Evolutionary conservation across 768 basidiomycete species (phyloP), one percentile per base, ranked within the genome.

Genomic region (Rossbeevera mucosa): DNA sequence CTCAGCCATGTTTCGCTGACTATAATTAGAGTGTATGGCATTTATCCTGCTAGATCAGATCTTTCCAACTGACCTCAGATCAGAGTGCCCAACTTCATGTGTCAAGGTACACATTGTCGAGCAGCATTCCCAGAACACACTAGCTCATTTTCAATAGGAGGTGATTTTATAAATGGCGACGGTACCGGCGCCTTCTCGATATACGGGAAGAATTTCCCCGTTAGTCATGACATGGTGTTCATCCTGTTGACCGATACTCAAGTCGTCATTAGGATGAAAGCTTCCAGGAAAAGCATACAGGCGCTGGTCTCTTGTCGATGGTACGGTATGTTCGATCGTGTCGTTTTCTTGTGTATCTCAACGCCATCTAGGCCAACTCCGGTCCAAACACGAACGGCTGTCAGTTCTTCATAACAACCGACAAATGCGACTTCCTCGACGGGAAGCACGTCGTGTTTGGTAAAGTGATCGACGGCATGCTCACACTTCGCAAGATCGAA

Each of bases 401-500:
- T 68, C 93, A 92, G 82, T 99, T 98, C 76, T 99, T 99, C 77
- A 86, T 99, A 65, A 99, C 96, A 0, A 94, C 91, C 2, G 91
- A 84, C 8, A 88, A 90, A 59, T 95, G 94, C 57, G 91, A 94
- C 56, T 98, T 98, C 71, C 80, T 99, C 41, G 94, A 99, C 65
- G 91, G 84, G 58, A 92, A 94, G 68, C 93, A 95, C 65, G 88
- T 94, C 59, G 92, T 94, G 2, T 96, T 96, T 61, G 93, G 93
- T 6, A 85, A 80, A 58, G 88, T 95, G 30, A 81, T 91, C 56
- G 91, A 96, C 52, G 92, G 92, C 22, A 91, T 98, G 88, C 81
- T 99, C 53, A 95, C 93, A 4, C 76, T 99, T 47, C 79, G 95
- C 58, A 98, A 97, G 69, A 91, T 99, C 51, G 96, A 99, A 73